Base-by-base conservation (phyloP, 345 rosid species). In the Gossypium australe region DNA sequence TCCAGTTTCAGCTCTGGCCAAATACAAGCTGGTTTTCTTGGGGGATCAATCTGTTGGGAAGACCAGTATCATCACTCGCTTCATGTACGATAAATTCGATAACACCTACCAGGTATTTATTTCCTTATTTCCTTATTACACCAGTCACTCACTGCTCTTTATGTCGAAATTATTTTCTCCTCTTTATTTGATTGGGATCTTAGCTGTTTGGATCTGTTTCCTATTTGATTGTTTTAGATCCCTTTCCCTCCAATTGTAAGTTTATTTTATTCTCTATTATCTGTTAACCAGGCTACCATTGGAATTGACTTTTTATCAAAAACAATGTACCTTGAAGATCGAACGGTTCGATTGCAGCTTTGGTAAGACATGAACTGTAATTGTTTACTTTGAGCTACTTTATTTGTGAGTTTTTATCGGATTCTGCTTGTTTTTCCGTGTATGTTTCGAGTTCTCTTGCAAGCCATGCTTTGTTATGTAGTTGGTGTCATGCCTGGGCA, bases 81-180 rank as follows among this genome's bases (percentile, higher is more conserved):
- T 91, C 86, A 93, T 93, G 97, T 93, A 91, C 78, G 97, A 93
- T 73, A 93, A 93, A 81, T 93, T 93, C 86, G 98, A 93, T 79
- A 93, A 87, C 61, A 93, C 98, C 43, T 93, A 93, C 68, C 98
- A 93, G 97, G 98, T 93, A 48, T 68, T 74, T 67, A n/a, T 25
- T 29, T 57, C 7, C 1, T 34, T 34, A 7, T 18, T 57, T 18
- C 60, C 11, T 20, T 51, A 20, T 25, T 17, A 25, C 8, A 5
- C 8, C 41, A 34, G 7, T 34, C 10, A 9, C 25, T 73, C 6
- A 56, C 11, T 45, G 38, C 56, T 22, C 7, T 24, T 47, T 22
- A 22, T 9, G 22, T 72, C 24, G n/a, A 43, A 34, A 34, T 34
- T 34, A 34, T 34, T 34, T 34, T 34, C 7, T 34, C 41, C 41